Conservation (phyloP, 768 basidiomycete genomes). For the Leucosporidium creatinivorum region DNA sequence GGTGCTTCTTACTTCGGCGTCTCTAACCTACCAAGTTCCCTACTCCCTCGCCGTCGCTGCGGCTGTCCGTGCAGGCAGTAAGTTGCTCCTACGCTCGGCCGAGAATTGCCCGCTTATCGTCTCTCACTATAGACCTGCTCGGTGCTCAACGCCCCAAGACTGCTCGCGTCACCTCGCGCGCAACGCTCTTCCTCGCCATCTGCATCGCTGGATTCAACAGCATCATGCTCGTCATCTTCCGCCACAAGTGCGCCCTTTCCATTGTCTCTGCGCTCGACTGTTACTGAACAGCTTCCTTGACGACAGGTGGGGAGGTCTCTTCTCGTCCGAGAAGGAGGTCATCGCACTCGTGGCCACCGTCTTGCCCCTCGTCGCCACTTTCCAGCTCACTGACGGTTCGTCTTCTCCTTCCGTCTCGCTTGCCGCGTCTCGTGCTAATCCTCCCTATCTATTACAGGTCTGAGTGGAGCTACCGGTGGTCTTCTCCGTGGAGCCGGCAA, state of each 20-base stretch:
- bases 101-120: constrained; percentile 24
- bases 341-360: constrained; percentile 59
- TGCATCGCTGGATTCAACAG: constrained; percentile 51
- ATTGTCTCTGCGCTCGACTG: neutral
- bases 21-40: constrained; percentile 62
- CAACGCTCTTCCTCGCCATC: constrained; percentile 61
- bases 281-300: constrained; percentile 46
- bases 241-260: constrained; percentile 41
- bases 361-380: constrained; percentile 58
- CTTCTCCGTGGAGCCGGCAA: constrained; percentile 77
- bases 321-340: constrained; percentile 60
- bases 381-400: constrained; percentile 64
- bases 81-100: neutral
- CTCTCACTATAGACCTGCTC: constrained; percentile 57
- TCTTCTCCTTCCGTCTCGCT: neutral
- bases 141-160: constrained; percentile 65
- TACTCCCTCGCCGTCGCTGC: constrained; percentile 73
- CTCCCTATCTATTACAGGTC: neutral
- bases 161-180: constrained; percentile 60
- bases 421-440: neutral
- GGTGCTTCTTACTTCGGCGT: constrained; percentile 49
- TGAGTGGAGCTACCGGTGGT: constrained; percentile 58
- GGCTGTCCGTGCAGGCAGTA: constrained; percentile 61
- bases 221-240: constrained; percentile 24
- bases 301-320: constrained; percentile 62